Evolutionary conservation across 75 land plant genomes (phyloP).

Genomic region (Picea sitchensis): DNA sequence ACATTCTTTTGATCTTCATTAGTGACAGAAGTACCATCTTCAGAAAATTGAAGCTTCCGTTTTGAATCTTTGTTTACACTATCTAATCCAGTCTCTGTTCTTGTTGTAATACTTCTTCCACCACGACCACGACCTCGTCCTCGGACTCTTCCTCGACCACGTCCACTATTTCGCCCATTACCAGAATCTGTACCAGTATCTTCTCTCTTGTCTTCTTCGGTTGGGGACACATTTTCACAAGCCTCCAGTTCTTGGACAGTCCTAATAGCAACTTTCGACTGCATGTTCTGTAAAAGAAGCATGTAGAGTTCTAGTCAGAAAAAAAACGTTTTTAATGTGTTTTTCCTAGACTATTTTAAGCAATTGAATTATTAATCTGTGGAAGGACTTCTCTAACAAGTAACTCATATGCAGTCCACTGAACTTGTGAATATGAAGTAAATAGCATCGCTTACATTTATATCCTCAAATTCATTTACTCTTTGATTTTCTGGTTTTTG

Average conservation of each 20-base stretch:
- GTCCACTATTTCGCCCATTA: constrained; percentile 13
- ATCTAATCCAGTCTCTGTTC: constrained; percentile 17
- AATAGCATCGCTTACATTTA: constrained; percentile 30
- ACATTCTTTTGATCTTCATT: constrained; percentile 14
- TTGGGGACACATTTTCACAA: constrained; percentile 21
- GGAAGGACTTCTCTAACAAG: background rate
- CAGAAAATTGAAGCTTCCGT: constrained; percentile 28
- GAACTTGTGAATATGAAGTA: background rate
- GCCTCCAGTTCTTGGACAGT: constrained; percentile 23
- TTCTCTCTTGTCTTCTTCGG: constrained; percentile 16
- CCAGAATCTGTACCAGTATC: constrained; percentile 23
- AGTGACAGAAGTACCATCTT: constrained; percentile 10
- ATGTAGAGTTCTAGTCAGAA: background rate
- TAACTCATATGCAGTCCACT: background rate
- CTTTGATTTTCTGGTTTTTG: constrained; percentile 49
- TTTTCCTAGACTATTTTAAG: background rate
- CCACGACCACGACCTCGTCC: constrained; percentile 49
- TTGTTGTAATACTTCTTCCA: constrained; percentile 27
- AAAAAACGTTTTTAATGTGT: background rate
- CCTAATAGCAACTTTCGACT: constrained; percentile 28
- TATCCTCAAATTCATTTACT: constrained; percentile 39
- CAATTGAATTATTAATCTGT: background rate
- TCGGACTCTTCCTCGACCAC: constrained; percentile 37
- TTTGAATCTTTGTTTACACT: constrained; percentile 16
- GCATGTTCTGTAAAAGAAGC: constrained; percentile 27